These are phyloP conservation scores for Debaryomyces sp. DNA, from an alignment of 1,139 yeast genomes.

Conservation along the genomic window DNA sequence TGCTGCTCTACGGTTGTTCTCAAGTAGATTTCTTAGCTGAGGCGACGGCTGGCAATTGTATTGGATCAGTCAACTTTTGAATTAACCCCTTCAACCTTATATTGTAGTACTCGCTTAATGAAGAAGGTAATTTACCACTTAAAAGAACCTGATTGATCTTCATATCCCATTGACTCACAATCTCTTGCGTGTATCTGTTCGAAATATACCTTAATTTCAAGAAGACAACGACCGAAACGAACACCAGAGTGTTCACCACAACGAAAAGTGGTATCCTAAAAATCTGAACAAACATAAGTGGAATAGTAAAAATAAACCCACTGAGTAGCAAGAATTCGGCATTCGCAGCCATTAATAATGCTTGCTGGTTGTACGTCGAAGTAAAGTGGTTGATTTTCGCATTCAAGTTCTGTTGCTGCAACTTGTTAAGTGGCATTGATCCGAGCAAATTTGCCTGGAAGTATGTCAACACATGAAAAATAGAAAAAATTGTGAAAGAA, in stretches of 20 bases:
- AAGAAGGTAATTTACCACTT: constrained; percentile 28
- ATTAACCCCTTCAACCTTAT: constrained; percentile 12
- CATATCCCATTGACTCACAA: constrained; percentile 43
- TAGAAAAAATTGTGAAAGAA: constrained; percentile 56
- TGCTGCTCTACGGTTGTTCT: background rate
- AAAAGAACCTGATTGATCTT: constrained; percentile 30
- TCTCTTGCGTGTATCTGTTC: constrained; percentile 43
- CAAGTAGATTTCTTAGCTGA: background rate
- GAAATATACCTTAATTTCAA: constrained; percentile 48
- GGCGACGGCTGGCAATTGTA: constrained; percentile 9
- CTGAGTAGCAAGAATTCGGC: constrained; percentile 42
- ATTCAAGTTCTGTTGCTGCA: constrained; percentile 24
- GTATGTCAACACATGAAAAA: constrained; percentile 59
- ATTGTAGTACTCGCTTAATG: constrained; percentile 13
- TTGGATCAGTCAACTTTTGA: constrained; percentile 14
- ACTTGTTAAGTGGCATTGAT: constrained; percentile 22
- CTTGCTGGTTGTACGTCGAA: constrained; percentile 46
- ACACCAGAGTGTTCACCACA: constrained; percentile 19
- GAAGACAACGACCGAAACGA: constrained; percentile 38
- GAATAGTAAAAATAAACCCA: constrained; percentile 20
- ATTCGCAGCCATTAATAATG: constrained; percentile 49
- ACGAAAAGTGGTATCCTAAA: constrained; percentile 21
- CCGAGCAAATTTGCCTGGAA: constrained; percentile 37
- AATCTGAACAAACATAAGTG: constrained; percentile 16
- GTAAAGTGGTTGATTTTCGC: constrained; percentile 36